Base-by-base conservation (phyloP, 495 filamentous ascomycete genomes). In the Penicillium cinerascens region DNA sequence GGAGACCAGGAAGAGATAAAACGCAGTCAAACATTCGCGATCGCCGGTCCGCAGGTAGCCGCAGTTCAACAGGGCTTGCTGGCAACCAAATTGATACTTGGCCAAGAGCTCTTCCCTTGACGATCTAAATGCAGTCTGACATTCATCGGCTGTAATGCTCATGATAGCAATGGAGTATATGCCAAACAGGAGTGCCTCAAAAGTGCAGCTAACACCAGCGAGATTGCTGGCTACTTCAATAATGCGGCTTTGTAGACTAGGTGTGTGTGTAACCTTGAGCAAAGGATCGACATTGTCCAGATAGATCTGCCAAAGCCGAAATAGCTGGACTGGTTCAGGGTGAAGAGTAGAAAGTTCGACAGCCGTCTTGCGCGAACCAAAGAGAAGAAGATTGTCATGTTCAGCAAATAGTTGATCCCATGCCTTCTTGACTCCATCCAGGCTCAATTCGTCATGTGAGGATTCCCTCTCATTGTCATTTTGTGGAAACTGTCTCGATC, bases 1-100 rank as follows among this genome's bases (percentile, higher is more conserved):
- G 0, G 82, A 82, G 33, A 84, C 82, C 38, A 84, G 61, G 54
- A 82, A 83, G 6, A 87, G 70, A 59, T 66, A 80, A n/a, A 84
- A 74, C 21, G 83, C 82, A 0, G 80, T 82, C 59, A 87, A 66
- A 58, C 72, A 79, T 15, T 83, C 78, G 10, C 71, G 74, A 65
- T 84, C 74, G n/a, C 45, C 54, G 1, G 71, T 65, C 20, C 72
- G 70, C 42, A 82, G 54, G 55, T 75, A 72, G 0, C 58, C 57
- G 54, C 66, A 74, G 18, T 77, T 79, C 17, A 71, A 35, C 29
- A 86, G 63, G 9, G 80, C 78, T 65, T 83, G 78, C 54, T 80
- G 77, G 61, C 79, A 83, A 3, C 66, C 78, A 44, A 75, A 76
- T 40, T 76, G 79, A 66, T 74, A 82, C 3, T 56, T 69, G 21